Base-by-base conservation (phyloP, 257 asterid genomes). In the Paulownia fortunei region DNA sequence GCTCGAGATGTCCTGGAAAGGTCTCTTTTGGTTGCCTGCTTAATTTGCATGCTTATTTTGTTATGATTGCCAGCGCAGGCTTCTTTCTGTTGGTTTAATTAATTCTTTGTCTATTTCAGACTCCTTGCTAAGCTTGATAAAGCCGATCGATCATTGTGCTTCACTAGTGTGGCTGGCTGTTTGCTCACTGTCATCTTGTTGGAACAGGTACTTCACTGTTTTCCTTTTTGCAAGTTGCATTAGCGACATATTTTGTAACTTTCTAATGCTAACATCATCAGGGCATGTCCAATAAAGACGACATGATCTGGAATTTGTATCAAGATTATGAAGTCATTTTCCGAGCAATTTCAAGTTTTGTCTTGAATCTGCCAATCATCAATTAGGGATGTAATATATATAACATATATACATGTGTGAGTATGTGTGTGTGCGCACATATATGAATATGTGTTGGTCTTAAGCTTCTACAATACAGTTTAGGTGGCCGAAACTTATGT, bases 111-210 rank as follows among this genome's bases (percentile, higher is more conserved):
- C 71, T 47, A 23, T 44, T 69, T 66, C 85, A 91, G 96, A 59
- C 91, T 87, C 44, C 85, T 89, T 68, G 94, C 96, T 39, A 85
- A 86, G 88, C 94, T 91, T 82, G 94, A 91, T 60, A 91, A 84
- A 81, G 92, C 94, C 41, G 91, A 86, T 79, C 86, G 85, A 69
- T 94, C 94, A n/a, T 62, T 89, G 27, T 91, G 96, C 85, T 91
- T 89, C 76, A 78, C 94, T 19, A 91, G 96, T 83, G 94, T 91
- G 94, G 96, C 94, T 79, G 96, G 91, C 94, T 24, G 94, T 72
- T 85, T 95, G 88, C 73, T 86, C 19, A 65, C 94, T 16, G 98
- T 76, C 92, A 80, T 82, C 94, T 91, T 37, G 86, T 91, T 6
- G 82, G 82, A 81, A 44, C 89, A 42, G 96, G 94, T 89, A 78